Percentiles rank a stretch among this genome's conserved stretches.
phyloP scores from a whole-genome alignment of 2,329 filamentous ascomycete genomes.

The Penicillium hesseltinei region DNA sequence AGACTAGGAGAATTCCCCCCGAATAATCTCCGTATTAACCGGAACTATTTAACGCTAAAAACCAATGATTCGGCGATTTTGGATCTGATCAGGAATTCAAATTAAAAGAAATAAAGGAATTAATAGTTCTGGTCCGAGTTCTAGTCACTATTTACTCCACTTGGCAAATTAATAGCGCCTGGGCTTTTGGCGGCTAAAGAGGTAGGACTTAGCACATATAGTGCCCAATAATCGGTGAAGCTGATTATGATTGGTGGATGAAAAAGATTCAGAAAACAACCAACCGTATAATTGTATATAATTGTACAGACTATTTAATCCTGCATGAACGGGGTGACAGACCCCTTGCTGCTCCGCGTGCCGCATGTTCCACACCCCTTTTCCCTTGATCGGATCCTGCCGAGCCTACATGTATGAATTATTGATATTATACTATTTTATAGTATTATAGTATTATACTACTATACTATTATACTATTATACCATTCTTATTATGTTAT shows the following conservation, averaged over 20 bases:
- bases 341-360: conserved; percentile 36
- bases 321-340: conserved; percentile 27
- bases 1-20: conserved; percentile 8
- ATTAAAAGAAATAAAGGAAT: too few species aligned
- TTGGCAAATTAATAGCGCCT: not conserved
- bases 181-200: not conserved
- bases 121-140: too few species aligned
- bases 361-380: conserved; percentile 31
- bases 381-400: conserved; percentile 6
- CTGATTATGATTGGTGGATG: not conserved
- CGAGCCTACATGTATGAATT: not conserved
- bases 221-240: not conserved
- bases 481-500: not conserved
- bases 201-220: conserved; percentile 2
- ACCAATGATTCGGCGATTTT: not conserved
- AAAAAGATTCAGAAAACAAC: conserved; percentile 2
- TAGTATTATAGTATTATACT: too few species aligned
- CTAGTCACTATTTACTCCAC: not conserved
- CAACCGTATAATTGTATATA: not conserved
- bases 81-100: not conserved
- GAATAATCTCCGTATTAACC: conserved; percentile 8
- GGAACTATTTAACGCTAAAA: conserved; percentile 3
- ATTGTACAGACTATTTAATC: conserved; percentile 20
- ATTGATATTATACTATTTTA: not conserved
- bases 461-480: not conserved